Evolutionary conservation across 2,329 filamentous ascomycete species (phyloP).

Genomic region (Alternaria solani): DNA sequence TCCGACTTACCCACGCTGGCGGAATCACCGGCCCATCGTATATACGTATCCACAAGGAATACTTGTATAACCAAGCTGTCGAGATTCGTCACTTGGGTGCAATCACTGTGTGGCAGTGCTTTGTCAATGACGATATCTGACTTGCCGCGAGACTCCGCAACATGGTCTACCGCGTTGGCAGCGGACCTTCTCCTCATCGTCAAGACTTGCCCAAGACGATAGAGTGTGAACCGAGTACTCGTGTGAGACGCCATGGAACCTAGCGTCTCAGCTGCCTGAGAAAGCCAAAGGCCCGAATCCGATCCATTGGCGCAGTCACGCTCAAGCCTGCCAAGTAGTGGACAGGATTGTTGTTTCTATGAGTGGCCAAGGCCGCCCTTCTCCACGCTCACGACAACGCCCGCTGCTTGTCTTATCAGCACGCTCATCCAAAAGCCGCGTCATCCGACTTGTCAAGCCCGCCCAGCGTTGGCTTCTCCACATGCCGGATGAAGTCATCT

Average conservation of each 20-base stretch:
- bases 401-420: conserved; percentile 29
- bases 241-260: conserved; percentile 25
- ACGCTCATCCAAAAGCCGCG: conserved; percentile 39
- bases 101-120: conserved; percentile 4
- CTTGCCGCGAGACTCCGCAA: background rate
- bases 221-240: conserved; percentile 22
- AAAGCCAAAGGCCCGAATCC: conserved; percentile 44
- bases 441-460: conserved; percentile 35
- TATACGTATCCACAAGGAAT: conserved; percentile 16
- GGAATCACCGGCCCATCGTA: conserved; percentile 24
- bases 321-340: conserved; percentile 46
- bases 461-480: conserved; percentile 23
- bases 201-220: conserved; percentile 30
- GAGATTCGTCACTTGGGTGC: background rate
- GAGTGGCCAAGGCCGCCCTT: conserved; percentile 34
- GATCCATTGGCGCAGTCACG: conserved; percentile 41
- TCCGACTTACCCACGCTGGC: conserved; percentile 40
- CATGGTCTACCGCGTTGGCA: conserved; percentile 5
- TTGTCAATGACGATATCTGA: background rate
- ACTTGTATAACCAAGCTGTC: conserved; percentile 2
- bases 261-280: conserved; percentile 43
- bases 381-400: conserved; percentile 29
- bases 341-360: conserved; percentile 43
- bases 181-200: conserved; percentile 16
- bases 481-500: conserved; percentile 8